These are phyloP conservation scores for Ophiostoma sp. DNA, from an alignment of 2,329 filamentous ascomycete species.

Conservation along the genomic window DNA sequence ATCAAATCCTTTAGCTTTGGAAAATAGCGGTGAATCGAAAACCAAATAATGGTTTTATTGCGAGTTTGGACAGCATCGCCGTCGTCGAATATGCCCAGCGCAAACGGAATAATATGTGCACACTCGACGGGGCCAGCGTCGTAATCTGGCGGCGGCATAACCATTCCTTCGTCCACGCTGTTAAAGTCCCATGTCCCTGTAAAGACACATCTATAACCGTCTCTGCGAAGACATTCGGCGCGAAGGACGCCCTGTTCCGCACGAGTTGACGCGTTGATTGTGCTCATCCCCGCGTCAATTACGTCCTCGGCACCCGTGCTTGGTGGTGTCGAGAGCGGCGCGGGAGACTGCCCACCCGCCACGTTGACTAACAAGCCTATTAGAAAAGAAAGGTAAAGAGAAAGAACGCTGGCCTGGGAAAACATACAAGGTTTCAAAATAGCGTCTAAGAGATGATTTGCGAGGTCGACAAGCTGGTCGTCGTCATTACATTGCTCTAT, in stretches of 20 bases:
- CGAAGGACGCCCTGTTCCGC: not conserved
- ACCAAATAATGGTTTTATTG: constrained; percentile 24
- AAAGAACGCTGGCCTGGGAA: not conserved
- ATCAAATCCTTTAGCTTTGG: constrained; percentile 8
- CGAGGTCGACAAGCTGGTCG: not conserved
- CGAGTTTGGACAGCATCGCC: constrained; percentile 7
- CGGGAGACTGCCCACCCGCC: not conserved
- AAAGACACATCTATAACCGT: not conserved
- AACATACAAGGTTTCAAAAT: not conserved
- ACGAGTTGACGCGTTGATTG: not conserved
- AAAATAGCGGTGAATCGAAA: constrained; percentile 26
- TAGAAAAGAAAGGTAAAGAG: not conserved
- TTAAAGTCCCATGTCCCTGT: not conserved
- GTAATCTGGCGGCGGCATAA: not conserved
- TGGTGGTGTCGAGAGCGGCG: not conserved
- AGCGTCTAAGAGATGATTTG: not conserved
- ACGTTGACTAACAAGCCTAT: not conserved
- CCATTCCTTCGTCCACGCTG: not conserved
- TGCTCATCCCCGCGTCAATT: not conserved
- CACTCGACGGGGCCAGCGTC: constrained; percentile 16
- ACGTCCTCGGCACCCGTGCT: not conserved
- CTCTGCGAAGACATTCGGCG: not conserved
- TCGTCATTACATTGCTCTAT: not conserved
- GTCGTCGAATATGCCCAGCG: constrained; percentile 20
- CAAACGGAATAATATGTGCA: constrained; percentile 27